A percentile compares a stretch with the other conserved stretches of the same genome.
Evolutionary conservation across 176 grass and related monocot genomes (phyloP).

Genomic region (Oryza brachyantha): DNA sequence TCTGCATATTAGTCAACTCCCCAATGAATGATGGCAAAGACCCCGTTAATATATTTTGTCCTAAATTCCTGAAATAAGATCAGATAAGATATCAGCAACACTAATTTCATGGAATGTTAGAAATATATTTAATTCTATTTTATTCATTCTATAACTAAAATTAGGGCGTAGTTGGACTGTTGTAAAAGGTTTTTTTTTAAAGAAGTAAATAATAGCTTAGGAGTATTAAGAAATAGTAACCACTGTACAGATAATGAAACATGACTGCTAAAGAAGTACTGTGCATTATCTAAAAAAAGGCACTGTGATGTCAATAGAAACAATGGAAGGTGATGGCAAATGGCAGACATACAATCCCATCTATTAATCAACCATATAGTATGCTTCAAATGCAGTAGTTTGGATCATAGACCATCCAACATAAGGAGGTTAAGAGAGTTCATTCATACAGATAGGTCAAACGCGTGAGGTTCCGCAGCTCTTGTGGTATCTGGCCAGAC

Average conservation of each 20-base stretch:
- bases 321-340: no score
- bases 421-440: not conserved
- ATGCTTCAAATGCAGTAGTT: not conserved
- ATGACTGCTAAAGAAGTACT: no score
- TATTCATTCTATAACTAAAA: not conserved
- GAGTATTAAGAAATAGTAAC: no score
- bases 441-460: slow-evolving; percentile 54
- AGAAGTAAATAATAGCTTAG: no score
- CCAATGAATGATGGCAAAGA: slow-evolving; percentile 67
- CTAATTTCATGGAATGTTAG: no score
- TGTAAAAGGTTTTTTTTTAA: not conserved
- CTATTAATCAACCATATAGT: not conserved
- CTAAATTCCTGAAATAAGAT: slow-evolving; percentile 47
- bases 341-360: no score
- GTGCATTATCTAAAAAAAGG: no score
- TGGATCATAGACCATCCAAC: not conserved
- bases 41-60: slow-evolving; percentile 64
- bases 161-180: not conserved
- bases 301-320: no score
- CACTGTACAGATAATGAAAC: no score
- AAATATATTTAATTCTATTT: not conserved
- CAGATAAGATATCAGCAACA: not conserved
- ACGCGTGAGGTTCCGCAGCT: slow-evolving; percentile 54
- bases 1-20: slow-evolving; percentile 63
- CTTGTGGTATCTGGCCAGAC: slow-evolving; percentile 53